Conservation (phyloP, 2,329 filamentous ascomycete genomes). For the Alternaria burnsii region DNA sequence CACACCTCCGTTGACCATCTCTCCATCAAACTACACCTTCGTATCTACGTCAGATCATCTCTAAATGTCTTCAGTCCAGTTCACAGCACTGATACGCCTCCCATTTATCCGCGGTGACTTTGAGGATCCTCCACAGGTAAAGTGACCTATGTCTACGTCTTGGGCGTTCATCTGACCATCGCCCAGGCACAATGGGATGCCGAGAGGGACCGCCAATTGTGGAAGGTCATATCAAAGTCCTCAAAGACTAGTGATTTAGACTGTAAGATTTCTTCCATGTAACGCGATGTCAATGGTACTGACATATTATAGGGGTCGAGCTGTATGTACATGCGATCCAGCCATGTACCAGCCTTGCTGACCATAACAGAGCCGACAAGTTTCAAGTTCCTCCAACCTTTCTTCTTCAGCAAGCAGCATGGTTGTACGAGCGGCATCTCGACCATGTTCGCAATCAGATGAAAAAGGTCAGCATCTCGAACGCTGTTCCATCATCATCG, state of each 20-base stretch:
- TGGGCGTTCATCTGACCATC: slow-evolving; percentile 17
- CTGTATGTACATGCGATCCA: slow-evolving; percentile 63
- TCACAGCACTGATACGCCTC: slow-evolving; percentile 85
- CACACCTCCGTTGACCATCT: slow-evolving; percentile 14
- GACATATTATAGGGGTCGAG: slow-evolving; percentile 69
- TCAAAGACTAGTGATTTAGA: slow-evolving; percentile 83
- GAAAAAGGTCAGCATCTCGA: slow-evolving; percentile 72
- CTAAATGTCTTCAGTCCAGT: slow-evolving; percentile 51
- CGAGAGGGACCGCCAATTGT: slow-evolving; percentile 84
- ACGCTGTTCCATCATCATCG: slow-evolving; percentile 62
- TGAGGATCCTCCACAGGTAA: slow-evolving; percentile 85
- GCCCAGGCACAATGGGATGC: slow-evolving; percentile 86
- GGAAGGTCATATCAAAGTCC: slow-evolving; percentile 86
- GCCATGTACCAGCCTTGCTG: slow-evolving; percentile 8
- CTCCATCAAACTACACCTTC: slow-evolving; percentile 10
- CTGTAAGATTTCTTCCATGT: slow-evolving; percentile 64
- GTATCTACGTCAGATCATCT: not conserved
- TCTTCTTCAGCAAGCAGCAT: slow-evolving; percentile 90
- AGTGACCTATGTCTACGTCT: slow-evolving; percentile 30
- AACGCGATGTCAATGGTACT: not conserved
- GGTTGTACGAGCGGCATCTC: slow-evolving; percentile 89
- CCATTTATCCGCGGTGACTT: slow-evolving; percentile 89
- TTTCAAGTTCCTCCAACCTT: slow-evolving; percentile 90
- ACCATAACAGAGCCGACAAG: slow-evolving; percentile 64
- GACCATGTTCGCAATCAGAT: slow-evolving; percentile 91